Evolutionary conservation across 768 basidiomycete species (phyloP).

Genomic region (Leccinellum luteum): DNA sequence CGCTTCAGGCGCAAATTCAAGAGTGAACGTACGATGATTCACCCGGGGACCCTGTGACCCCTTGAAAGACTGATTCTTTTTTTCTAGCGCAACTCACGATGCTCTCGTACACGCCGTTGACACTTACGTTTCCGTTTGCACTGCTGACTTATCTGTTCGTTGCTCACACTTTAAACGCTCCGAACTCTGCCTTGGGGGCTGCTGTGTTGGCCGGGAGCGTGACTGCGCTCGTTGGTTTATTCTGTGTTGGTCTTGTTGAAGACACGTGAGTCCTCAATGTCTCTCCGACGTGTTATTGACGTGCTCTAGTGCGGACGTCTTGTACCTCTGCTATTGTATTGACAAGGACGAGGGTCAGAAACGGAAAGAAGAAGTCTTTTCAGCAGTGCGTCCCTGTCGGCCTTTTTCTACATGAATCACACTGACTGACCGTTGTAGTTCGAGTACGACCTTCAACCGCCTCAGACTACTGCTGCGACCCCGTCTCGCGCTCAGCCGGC

Average conservation of each 20-base stretch:
- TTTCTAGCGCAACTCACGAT: slow-evolving; percentile 60
- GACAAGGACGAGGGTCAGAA: slow-evolving; percentile 53
- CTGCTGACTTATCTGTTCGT: slow-evolving; percentile 84
- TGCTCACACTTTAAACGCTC: slow-evolving; percentile 72
- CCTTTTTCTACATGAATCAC: not conserved
- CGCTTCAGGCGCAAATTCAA: slow-evolving; percentile 48
- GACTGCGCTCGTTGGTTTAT: slow-evolving; percentile 78
- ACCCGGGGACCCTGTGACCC: not conserved
- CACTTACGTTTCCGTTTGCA: slow-evolving; percentile 79
- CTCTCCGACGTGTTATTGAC: not conserved
- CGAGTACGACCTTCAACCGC: slow-evolving; percentile 37
- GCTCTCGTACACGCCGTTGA: slow-evolving; percentile 69
- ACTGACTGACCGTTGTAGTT: slow-evolving; percentile 31
- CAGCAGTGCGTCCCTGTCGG: slow-evolving; percentile 42
- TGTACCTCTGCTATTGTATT: slow-evolving; percentile 68
- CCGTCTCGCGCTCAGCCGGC: slow-evolving; percentile 11
- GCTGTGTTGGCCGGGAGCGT: slow-evolving; percentile 75
- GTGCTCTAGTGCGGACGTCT: slow-evolving; percentile 50
- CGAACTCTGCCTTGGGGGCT: slow-evolving; percentile 70
- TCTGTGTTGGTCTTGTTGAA: slow-evolving; percentile 77
- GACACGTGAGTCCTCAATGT: slow-evolving; percentile 55
- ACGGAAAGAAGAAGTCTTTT: slow-evolving; percentile 52
- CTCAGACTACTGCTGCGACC: slow-evolving; percentile 14
- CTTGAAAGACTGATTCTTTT: slow-evolving; percentile 2
- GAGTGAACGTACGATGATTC: slow-evolving; percentile 51